These are phyloP conservation scores for Coffea humblotiana DNA, from an alignment of 305 asterid genomes.

Conservation along the genomic window DNA sequence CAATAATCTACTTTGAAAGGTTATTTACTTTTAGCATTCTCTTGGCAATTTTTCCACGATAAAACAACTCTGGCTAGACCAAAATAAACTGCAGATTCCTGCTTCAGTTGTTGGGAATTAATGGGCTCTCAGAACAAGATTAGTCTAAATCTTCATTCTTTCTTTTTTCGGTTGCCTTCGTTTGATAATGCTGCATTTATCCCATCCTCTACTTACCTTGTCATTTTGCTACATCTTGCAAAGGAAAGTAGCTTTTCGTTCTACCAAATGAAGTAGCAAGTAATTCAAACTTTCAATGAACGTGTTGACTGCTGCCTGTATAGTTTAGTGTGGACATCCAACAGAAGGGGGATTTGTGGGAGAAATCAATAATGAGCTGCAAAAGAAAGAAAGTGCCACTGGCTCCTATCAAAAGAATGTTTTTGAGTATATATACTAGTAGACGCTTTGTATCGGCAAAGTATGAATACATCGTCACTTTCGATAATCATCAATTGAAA, in stretches of 20 bases:
- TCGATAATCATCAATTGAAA: neutral
- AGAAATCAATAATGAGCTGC: neutral
- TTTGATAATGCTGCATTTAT: no score
- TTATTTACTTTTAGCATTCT: no score
- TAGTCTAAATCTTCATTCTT: neutral
- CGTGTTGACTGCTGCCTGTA: no score
- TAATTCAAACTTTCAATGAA: no score
- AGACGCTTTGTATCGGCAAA: neutral
- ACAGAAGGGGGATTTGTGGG: neutral
- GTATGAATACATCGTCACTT: neutral
- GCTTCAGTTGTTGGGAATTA: neutral
- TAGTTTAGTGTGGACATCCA: no score
- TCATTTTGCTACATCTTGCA: neutral
- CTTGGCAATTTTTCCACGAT: no score
- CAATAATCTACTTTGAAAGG: no score
- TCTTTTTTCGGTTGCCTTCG: neutral
- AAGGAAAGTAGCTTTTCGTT: no score
- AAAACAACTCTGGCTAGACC: neutral
- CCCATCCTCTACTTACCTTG: neutral
- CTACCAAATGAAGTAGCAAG: no score
- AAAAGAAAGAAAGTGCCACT: neutral
- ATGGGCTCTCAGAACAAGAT: neutral
- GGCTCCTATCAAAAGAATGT: neutral
- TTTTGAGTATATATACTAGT: neutral
- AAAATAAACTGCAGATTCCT: neutral